These are phyloP conservation scores for Suhomyces vadensis DNA, from an alignment of 805 yeast genomes.

Conservation along the genomic window DNA sequence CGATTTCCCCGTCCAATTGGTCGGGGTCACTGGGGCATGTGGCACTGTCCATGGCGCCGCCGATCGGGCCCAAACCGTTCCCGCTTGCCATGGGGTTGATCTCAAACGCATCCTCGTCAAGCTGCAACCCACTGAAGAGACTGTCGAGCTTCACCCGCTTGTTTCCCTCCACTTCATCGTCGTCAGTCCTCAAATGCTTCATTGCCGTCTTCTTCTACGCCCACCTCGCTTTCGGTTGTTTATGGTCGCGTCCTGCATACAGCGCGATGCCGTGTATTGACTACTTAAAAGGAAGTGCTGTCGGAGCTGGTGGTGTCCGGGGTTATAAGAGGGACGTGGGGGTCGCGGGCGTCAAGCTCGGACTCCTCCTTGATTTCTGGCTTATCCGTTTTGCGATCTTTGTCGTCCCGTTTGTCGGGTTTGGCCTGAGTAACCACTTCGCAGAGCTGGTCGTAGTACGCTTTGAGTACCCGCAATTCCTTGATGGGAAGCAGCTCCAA, in stretches of 20 bases:
- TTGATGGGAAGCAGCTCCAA: slow-evolving; percentile 37
- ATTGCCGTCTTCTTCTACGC: neutral
- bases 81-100: slow-evolving; percentile 18
- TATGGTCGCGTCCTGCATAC: neutral
- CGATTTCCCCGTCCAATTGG: slow-evolving; percentile 13
- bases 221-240: neutral
- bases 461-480: slow-evolving; percentile 36
- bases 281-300: neutral
- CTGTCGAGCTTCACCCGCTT: slow-evolving; percentile 35
- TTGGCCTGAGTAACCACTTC: slow-evolving; percentile 2
- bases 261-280: neutral
- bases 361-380: neutral
- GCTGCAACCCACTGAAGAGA: slow-evolving; percentile 24
- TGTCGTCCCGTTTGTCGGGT: neutral
- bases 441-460: slow-evolving; percentile 41
- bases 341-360: neutral
- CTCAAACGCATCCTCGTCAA: slow-evolving; percentile 13
- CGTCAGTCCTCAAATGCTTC: slow-evolving; percentile 8
- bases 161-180: slow-evolving; percentile 10
- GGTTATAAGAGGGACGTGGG: slow-evolving; percentile 1
- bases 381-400: neutral
- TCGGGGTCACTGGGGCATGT: too few species aligned
- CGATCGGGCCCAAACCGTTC: too few species aligned
- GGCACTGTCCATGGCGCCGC: too few species aligned
- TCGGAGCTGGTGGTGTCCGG: slow-evolving; percentile 1